Evolutionary conservation across 78 protist genomes (phyloP).

Genomic region (Polysphondylium violaceum): DNA sequence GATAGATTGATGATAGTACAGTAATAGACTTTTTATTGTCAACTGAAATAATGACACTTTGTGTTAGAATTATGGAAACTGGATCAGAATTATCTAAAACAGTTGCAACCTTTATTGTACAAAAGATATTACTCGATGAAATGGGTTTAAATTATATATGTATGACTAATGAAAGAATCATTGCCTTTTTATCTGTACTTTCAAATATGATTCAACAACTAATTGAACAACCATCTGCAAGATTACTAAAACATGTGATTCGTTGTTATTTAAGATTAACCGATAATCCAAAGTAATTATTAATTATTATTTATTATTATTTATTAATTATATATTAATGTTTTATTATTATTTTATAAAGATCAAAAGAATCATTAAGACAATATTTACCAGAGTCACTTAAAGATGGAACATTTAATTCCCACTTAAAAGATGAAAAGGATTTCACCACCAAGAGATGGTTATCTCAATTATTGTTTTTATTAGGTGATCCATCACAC

Average conservation of each 20-base stretch:
- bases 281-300: constrained; percentile 88
- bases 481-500: constrained; percentile 43
- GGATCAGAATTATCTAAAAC: constrained; percentile 97
- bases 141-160: constrained; percentile 94
- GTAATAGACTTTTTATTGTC: constrained; percentile 96
- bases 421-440: constrained; percentile 76
- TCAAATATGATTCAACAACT: constrained; percentile 73
- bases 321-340: neutral
- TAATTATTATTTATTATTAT: neutral
- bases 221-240: constrained; percentile 84
- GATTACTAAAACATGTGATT: constrained; percentile 97
- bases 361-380: constrained; percentile 77
- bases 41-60: constrained; percentile 99
- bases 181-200: constrained; percentile 88
- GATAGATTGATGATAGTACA: constrained; percentile 92
- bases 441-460: constrained; percentile 78
- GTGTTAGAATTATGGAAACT: constrained; percentile 99
- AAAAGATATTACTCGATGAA: constrained; percentile 97
- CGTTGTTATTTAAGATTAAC: constrained; percentile 97
- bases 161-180: constrained; percentile 95
- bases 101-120: constrained; percentile 99
- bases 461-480: constrained; percentile 70
- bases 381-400: constrained; percentile 68
- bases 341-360: neutral
- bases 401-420: constrained; percentile 73